A percentile compares a stretch with the other conserved stretches of the same genome.
Evolutionary conservation across 1,284 basidiomycete genomes (phyloP).

Genomic region (Cystobasidium slooffiae): DNA sequence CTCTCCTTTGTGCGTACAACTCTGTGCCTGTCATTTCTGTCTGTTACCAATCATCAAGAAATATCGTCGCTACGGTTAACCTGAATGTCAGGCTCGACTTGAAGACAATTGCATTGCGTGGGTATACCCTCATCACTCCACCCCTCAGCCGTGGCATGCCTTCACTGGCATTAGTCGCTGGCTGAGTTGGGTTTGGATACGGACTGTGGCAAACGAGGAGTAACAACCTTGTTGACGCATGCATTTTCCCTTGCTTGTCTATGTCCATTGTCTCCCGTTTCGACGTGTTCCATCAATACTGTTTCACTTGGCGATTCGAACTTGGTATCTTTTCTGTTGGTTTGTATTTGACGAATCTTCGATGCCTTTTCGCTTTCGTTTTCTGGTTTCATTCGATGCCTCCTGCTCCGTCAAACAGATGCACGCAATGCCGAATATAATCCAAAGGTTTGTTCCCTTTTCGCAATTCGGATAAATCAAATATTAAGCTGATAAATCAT

Average conservation of each 20-base stretch:
- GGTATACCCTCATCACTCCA: constrained; percentile 27
- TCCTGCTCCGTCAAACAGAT: constrained; percentile 5
- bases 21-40: background rate
- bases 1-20: background rate
- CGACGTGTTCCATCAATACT: background rate
- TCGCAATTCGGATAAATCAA: too few relatives aligned
- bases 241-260: constrained; percentile 20
- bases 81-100: constrained; percentile 94
- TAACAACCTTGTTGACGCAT: constrained; percentile 41
- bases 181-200: background rate
- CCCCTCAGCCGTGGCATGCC: background rate
- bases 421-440: constrained; percentile 99
- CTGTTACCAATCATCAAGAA: constrained; percentile 60
- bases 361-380: background rate
- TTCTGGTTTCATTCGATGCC: background rate
- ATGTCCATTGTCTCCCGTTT: background rate
- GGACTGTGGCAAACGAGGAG: constrained; percentile 18
- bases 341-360: background rate
- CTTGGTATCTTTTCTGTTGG: background rate
- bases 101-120: constrained; percentile 95
- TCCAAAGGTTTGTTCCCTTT: constrained; percentile 98
- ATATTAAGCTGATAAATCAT: too few relatives aligned
- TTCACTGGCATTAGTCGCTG: background rate
- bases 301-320: background rate
- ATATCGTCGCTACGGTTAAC: constrained; percentile 99